These are phyloP conservation scores for Fibroporia radiculosa DNA, from an alignment of 768 basidiomycete species.

Conservation along the genomic window DNA sequence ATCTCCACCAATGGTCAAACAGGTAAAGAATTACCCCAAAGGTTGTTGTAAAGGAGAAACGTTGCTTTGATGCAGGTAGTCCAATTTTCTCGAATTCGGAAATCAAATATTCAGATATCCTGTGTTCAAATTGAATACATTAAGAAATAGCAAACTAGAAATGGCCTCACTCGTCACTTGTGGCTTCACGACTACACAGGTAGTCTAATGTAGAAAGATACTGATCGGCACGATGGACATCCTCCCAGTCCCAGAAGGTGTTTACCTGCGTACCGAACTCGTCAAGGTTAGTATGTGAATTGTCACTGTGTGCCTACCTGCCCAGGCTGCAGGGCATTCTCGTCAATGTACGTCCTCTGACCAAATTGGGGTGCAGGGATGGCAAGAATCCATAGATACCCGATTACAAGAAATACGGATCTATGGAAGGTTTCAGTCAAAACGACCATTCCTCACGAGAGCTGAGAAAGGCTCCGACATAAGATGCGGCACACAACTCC, in stretches of 20 bases:
- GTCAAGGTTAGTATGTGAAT: not conserved
- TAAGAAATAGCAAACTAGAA: conserved; percentile 5
- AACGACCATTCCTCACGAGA: too few species aligned
- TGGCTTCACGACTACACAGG: conserved; percentile 54
- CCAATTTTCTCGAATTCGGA: conserved; percentile 71
- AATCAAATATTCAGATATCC: conserved; percentile 56
- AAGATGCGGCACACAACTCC: conserved; percentile 24
- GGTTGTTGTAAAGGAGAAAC: conserved; percentile 50
- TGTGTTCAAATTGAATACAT: conserved; percentile 22
- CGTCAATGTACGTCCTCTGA: conserved; percentile 77
- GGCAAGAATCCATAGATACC: conserved; percentile 78
- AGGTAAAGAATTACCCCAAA: conserved; percentile 33
- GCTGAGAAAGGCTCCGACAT: conserved; percentile 9
- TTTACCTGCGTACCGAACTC: conserved; percentile 51
- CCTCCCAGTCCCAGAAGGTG: conserved; percentile 86
- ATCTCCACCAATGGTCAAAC: not conserved
- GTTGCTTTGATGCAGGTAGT: conserved; percentile 59
- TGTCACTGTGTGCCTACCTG: conserved; percentile 45
- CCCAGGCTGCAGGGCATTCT: conserved; percentile 91
- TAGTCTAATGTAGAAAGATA: conserved; percentile 66
- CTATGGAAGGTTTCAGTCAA: too few species aligned
- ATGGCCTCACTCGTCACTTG: conserved; percentile 59
- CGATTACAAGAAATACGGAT: conserved; percentile 47
- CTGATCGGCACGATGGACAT: conserved; percentile 82
- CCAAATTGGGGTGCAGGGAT: conserved; percentile 64